Evolutionary conservation across 768 basidiomycete genomes (phyloP).

Genomic region (Termitomyces sp.): DNA sequence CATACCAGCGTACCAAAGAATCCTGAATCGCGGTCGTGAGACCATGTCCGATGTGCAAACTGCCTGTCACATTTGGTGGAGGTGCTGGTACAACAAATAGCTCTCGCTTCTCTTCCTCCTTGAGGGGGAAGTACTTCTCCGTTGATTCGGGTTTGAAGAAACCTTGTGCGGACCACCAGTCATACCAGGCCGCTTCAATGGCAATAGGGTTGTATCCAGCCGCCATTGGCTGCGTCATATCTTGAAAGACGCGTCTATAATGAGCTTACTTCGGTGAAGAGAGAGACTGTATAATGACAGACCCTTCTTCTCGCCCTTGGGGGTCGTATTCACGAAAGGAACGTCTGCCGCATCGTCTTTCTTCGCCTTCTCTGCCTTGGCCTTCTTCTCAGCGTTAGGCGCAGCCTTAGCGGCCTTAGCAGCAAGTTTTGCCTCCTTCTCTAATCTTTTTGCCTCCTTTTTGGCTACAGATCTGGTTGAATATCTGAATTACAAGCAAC

Average conservation of each 20-base stretch:
- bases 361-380: slow-evolving; percentile 71
- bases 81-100: slow-evolving; percentile 85
- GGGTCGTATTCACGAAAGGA: slow-evolving; percentile 86
- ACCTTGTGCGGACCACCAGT: slow-evolving; percentile 93
- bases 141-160: slow-evolving; percentile 71
- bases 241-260: slow-evolving; percentile 33
- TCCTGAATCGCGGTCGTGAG: slow-evolving; percentile 93
- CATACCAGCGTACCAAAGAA: slow-evolving; percentile 80
- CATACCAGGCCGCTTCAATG: slow-evolving; percentile 95
- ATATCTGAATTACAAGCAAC: neutral
- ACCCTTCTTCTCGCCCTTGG: slow-evolving; percentile 95
- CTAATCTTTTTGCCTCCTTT: slow-evolving; percentile 80
- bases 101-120: slow-evolving; percentile 57
- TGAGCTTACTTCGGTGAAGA: neutral
- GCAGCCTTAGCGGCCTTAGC: slow-evolving; percentile 58
- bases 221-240: slow-evolving; percentile 84
- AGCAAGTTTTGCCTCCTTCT: slow-evolving; percentile 76
- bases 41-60: slow-evolving; percentile 92
- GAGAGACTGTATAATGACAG: slow-evolving; percentile 11
- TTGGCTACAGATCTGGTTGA: slow-evolving; percentile 45
- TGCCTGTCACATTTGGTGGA: slow-evolving; percentile 96
- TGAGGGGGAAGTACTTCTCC: slow-evolving; percentile 45
- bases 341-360: slow-evolving; percentile 64
- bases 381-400: slow-evolving; percentile 59
- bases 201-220: slow-evolving; percentile 94